Base-by-base conservation (phyloP, 2,329 filamentous ascomycete genomes). In the Aspergillus jensenii region DNA sequence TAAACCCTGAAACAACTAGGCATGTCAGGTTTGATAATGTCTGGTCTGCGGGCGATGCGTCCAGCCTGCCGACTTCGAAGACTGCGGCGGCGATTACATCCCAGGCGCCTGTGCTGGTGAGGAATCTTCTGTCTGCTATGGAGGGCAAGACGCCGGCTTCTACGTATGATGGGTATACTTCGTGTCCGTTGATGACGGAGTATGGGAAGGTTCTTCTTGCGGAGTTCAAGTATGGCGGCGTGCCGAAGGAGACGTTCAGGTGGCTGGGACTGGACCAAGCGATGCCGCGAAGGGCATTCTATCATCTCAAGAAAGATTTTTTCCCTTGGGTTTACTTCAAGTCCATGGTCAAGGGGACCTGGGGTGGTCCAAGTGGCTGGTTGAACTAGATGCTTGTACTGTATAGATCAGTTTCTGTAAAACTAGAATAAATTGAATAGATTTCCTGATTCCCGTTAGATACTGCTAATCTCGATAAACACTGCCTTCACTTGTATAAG, bases 261-360 rank as follows among this genome's bases (percentile, higher is more conserved):
- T 73, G 71, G 67, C 70, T 87, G 14, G 84, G 84, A 1, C 76
- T 87, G 6, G 84, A 87, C 63, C 85, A 88, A 69, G 79, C 70
- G 0, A 71, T 72, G 8, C 85, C 85, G 2, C 78, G 84, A 3
- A 78, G 80, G 3, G 74, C 80, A 0, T 88, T 88, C 66, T 88
- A 85, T 63, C 76, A 87, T 64, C 63, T 88, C 45, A 88, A 88
- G 77, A 87, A 85, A 73, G 81, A 87, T 65, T 88, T 88, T 64
- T 88, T 88, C 71, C 85, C 85, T 0, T 87, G 85, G 85, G 85
- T 88, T 3, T 87, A 87, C 71, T 80, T 78, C 52, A 80, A 82
- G 39, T 79, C 78, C 35, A 82, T 86, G 79, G 79, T 87, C 6
- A 87, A 84, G 73, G 85, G 85, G 6, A 83, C 78, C 8, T 87